Evolutionary conservation across 2,329 filamentous ascomycete species (phyloP).

Genomic region (Pyricularia sp.): DNA sequence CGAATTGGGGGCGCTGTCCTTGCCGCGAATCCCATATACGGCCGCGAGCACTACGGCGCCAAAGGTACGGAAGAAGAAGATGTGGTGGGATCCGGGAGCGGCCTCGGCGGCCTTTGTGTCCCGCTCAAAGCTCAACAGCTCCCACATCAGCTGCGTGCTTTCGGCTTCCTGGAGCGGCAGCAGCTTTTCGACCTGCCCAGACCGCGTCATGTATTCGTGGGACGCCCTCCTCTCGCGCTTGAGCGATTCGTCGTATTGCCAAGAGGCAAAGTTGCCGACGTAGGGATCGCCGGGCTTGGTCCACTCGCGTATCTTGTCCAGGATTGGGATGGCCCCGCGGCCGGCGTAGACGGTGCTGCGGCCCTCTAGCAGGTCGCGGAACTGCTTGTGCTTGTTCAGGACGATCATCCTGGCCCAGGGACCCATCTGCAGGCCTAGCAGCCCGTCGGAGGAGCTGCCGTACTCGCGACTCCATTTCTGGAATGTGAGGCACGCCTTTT

Average conservation of each 20-base stretch:
- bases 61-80: not conserved
- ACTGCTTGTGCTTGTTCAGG: slow-evolving; percentile 30
- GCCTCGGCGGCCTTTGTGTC: not conserved
- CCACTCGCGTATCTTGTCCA: not conserved
- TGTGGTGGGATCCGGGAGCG: not conserved
- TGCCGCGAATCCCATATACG: slow-evolving; percentile 34
- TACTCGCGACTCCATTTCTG: slow-evolving; percentile 43
- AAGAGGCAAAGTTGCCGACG: not conserved
- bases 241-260: slow-evolving; percentile 18
- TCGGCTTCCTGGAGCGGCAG: slow-evolving; percentile 39
- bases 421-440: slow-evolving; percentile 17
- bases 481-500: slow-evolving; percentile 34
- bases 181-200: slow-evolving; percentile 25
- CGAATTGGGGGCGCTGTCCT: not conserved
- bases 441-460: slow-evolving; percentile 33
- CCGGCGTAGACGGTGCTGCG: slow-evolving; percentile 38
- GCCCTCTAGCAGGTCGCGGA: slow-evolving; percentile 43
- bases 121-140: slow-evolving; percentile 22
- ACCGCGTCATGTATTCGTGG: slow-evolving; percentile 11
- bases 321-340: slow-evolving; percentile 17
- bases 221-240: not conserved
- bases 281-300: not conserved
- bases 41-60: slow-evolving; percentile 33
- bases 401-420: not conserved
- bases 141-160: slow-evolving; percentile 30